Conservation (phyloP, 768 basidiomycete species). For the Pleurotus giganteus region DNA sequence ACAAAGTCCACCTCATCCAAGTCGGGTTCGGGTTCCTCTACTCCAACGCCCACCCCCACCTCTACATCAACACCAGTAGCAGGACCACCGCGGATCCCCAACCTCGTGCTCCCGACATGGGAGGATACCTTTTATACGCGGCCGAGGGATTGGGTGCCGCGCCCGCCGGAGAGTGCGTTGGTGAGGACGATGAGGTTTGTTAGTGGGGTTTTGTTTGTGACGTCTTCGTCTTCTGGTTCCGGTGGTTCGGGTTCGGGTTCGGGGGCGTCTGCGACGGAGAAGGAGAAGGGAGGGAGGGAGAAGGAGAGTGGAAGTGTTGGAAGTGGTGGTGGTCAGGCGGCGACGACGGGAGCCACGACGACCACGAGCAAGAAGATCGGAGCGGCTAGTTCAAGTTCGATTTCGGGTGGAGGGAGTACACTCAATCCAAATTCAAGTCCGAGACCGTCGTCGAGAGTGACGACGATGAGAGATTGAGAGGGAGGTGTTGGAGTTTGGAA, state of each 20-base stretch:
- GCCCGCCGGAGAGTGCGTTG: slow-evolving; percentile 31
- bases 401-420: slow-evolving; percentile 12
- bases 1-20: slow-evolving; percentile 4
- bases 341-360: slow-evolving; percentile 11
- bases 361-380: slow-evolving; percentile 24
- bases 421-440: too few relatives aligned
- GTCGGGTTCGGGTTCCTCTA: slow-evolving; percentile 10
- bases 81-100: slow-evolving; percentile 40
- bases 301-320: background rate
- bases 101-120: slow-evolving; percentile 90
- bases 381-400: too few relatives aligned
- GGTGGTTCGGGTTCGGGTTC: slow-evolving; percentile 12
- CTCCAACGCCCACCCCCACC: slow-evolving; percentile 33
- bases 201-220: slow-evolving; percentile 58
- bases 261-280: too few relatives aligned
- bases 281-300: too few relatives aligned
- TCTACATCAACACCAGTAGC: background rate
- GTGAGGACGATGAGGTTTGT: slow-evolving; percentile 65
- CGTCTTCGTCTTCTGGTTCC: slow-evolving; percentile 15
- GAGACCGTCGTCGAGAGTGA: slow-evolving; percentile 15
- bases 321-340: slow-evolving; percentile 4
- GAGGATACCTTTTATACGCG: slow-evolving; percentile 74
- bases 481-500: slow-evolving; percentile 50
- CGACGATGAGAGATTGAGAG: slow-evolving; percentile 22
- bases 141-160: slow-evolving; percentile 59